phyloP scores from a whole-genome alignment of 805 yeast genomes.

The Schwanniomyces sp. region DNA sequence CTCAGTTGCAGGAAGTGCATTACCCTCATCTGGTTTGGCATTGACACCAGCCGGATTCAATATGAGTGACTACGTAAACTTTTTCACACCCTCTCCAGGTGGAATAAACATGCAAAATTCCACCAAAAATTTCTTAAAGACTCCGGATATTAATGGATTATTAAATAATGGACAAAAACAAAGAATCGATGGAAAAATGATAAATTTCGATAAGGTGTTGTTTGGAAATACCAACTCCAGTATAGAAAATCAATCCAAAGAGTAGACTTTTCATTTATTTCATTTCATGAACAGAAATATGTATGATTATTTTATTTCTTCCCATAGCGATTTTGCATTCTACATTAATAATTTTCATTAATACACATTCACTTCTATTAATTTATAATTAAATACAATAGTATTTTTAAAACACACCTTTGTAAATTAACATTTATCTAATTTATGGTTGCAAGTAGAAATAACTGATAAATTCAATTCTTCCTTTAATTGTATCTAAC shows the following conservation, averaged over 20 bases:
- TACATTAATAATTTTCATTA: neutral
- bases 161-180: constrained; percentile 17
- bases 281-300: neutral
- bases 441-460: too few relatives aligned
- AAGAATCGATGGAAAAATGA: constrained; percentile 42
- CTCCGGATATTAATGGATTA: constrained; percentile 42
- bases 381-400: neutral
- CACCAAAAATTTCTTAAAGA: constrained; percentile 29
- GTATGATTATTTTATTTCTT: neutral
- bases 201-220: constrained; percentile 41
- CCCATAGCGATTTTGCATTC: neutral
- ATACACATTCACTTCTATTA: neutral
- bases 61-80: constrained; percentile 78
- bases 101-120: constrained; percentile 10
- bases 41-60: constrained; percentile 69
- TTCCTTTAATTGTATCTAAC: too few relatives aligned
- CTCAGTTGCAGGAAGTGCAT: constrained; percentile 22
- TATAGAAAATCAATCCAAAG: constrained; percentile 7
- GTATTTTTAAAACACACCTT: too few relatives aligned
- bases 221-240: constrained; percentile 17
- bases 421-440: too few relatives aligned
- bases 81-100: constrained; percentile 71
- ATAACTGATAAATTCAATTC: too few relatives aligned
- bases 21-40: constrained; percentile 44
- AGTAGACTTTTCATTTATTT: neutral